Conservation (phyloP, 2,329 filamentous ascomycete genomes). For the Fusarium poae region DNA sequence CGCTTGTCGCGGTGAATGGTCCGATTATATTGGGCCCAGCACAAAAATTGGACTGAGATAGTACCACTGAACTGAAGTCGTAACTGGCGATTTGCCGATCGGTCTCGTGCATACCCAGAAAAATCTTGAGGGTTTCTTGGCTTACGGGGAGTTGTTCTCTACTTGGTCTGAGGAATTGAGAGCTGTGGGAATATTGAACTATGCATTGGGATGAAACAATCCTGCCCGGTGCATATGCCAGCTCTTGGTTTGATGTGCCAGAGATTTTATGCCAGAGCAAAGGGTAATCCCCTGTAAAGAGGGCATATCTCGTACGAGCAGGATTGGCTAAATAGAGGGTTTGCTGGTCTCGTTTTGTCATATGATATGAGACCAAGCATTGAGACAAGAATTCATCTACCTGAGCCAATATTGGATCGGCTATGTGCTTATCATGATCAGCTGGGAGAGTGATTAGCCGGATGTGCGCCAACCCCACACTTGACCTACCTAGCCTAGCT, state of each 20-base stretch:
- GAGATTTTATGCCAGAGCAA: not conserved
- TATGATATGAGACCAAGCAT: constrained; percentile 16
- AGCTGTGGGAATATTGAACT: constrained; percentile 17
- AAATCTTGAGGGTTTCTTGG: constrained; percentile 9
- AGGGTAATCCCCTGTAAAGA: not conserved
- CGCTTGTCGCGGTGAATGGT: constrained; percentile 49
- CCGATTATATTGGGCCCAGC: constrained; percentile 35
- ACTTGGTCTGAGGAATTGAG: constrained; percentile 10
- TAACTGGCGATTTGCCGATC: constrained; percentile 14
- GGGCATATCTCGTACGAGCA: not conserved
- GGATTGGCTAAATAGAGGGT: not conserved
- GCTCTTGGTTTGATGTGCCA: constrained; percentile 5
- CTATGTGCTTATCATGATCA: constrained; percentile 45
- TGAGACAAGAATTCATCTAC: constrained; percentile 21
- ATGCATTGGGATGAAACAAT: constrained; percentile 5
- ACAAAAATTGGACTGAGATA: constrained; percentile 35
- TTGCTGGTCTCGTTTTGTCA: not conserved
- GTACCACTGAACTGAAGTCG: constrained; percentile 19
- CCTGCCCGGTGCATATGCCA: constrained; percentile 1
- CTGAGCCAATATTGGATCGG: constrained; percentile 17
- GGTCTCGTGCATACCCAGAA: constrained; percentile 35
- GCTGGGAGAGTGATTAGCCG: constrained; percentile 39
- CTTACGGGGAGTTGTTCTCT: constrained; percentile 1
- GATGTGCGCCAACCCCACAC: constrained; percentile 40
- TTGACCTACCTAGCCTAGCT: constrained; percentile 30